These are phyloP conservation scores for Erythrobasidium hasegawianum DNA, from an alignment of 1,284 basidiomycete genomes.

Conservation along the genomic window DNA sequence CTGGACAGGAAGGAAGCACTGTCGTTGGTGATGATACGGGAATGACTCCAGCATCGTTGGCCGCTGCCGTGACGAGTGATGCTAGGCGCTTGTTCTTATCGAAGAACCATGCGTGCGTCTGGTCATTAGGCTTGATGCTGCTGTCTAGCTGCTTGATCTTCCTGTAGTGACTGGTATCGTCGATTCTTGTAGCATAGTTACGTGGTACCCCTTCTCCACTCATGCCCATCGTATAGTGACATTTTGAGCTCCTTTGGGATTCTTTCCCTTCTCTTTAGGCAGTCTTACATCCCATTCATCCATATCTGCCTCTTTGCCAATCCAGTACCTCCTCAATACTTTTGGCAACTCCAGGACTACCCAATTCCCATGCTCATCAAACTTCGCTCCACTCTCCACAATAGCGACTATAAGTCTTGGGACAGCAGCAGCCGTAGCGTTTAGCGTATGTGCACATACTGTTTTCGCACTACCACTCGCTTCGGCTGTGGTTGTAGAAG, in stretches of 20 bases:
- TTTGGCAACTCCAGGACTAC: slow-evolving; percentile 36
- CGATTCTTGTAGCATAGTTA: too few relatives aligned
- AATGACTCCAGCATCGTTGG: slow-evolving; percentile 23
- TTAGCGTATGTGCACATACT: slow-evolving; percentile 81
- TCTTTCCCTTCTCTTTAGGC: neutral
- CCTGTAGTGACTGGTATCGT: too few relatives aligned
- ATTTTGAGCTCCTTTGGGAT: too few relatives aligned
- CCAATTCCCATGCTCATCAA: slow-evolving; percentile 36
- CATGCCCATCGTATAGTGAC: too few relatives aligned
- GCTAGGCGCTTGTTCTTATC: neutral
- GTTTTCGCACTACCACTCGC: slow-evolving; percentile 45
- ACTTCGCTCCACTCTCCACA: slow-evolving; percentile 75
- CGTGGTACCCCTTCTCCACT: too few relatives aligned
- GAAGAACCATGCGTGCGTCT: too few relatives aligned
- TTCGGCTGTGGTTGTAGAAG: slow-evolving; percentile 44
- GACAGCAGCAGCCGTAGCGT: slow-evolving; percentile 87
- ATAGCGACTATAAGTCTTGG: slow-evolving; percentile 82
- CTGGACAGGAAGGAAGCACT: neutral
- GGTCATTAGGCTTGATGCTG: too few relatives aligned
- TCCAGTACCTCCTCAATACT: slow-evolving; percentile 40
- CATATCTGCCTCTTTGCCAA: slow-evolving; percentile 36
- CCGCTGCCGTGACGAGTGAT: neutral
- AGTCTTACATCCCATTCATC: neutral
- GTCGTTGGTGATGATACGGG: slow-evolving; percentile 2
- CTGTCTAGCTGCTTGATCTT: too few relatives aligned